These are phyloP conservation scores for Kwoniella europaea DNA, from an alignment of 768 basidiomycete species.

Conservation along the genomic window DNA sequence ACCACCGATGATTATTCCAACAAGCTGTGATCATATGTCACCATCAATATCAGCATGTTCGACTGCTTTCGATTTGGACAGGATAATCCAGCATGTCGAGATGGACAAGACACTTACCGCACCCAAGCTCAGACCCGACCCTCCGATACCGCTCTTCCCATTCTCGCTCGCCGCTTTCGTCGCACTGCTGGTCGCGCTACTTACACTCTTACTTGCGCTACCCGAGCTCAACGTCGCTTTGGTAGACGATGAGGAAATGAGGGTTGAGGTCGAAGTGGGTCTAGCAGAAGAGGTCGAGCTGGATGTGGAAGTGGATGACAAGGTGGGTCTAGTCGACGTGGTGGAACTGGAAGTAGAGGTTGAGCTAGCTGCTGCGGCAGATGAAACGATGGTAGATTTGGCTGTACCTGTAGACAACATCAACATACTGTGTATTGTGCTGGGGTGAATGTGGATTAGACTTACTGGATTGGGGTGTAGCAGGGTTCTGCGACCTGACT, in stretches of 20 bases:
- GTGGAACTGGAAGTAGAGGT: conserved; percentile 24
- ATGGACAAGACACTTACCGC: conserved; percentile 36
- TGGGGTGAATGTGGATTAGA: background rate
- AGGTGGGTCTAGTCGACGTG: conserved; percentile 7
- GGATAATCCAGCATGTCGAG: too few relatives aligned
- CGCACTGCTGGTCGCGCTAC: conserved; percentile 15
- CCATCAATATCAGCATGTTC: too few relatives aligned
- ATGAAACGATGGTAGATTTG: conserved; percentile 7
- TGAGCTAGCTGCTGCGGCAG: conserved; percentile 21
- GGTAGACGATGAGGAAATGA: conserved; percentile 4
- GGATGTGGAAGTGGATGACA: conserved; percentile 18
- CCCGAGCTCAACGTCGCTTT: conserved; percentile 12
- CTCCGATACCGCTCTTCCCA: conserved; percentile 38
- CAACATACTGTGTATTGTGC: background rate
- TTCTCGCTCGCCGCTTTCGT: conserved; percentile 20
- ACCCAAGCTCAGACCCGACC: conserved; percentile 39
- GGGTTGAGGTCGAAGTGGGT: conserved; percentile 20
- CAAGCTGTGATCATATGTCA: conserved; percentile 28
- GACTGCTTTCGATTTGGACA: too few relatives aligned
- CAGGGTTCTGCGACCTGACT: conserved; percentile 16
- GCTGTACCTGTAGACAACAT: background rate
- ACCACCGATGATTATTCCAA: conserved; percentile 49
- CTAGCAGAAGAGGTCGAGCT: conserved; percentile 21
- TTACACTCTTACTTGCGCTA: conserved; percentile 16
- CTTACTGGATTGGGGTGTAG: conserved; percentile 26